A percentile compares a stretch with the other conserved stretches of the same genome.
These are phyloP conservation scores for Betula pendula DNA, from an alignment of 306 rosid species.

Conservation along the genomic window DNA sequence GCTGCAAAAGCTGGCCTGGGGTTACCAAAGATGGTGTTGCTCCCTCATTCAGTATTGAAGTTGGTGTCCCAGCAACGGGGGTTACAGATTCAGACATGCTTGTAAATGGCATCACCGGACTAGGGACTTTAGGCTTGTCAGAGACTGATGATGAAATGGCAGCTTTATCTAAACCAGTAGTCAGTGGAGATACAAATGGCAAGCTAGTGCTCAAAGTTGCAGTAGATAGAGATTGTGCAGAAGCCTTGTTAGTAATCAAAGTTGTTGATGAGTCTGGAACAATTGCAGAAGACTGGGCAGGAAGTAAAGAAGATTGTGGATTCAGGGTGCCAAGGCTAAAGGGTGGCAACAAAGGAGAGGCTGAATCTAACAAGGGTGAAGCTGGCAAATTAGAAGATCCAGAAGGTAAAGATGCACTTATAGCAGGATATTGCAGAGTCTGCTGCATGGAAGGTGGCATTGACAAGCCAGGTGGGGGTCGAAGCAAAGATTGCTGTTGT, in stretches of 20 bases:
- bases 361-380: conserved; percentile 17
- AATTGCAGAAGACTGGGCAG: conserved; percentile 26
- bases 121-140: conserved; percentile 21
- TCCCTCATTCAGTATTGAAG: conserved; percentile 27
- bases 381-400: conserved; percentile 16
- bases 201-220: conserved; percentile 9
- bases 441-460: conserved; percentile 24
- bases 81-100: conserved; percentile 21
- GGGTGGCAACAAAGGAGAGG: conserved; percentile 33
- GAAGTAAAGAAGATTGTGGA: conserved; percentile 22
- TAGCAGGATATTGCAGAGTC: conserved; percentile 20
- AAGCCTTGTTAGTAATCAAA: conserved; percentile 18
- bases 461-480: conserved; percentile 27
- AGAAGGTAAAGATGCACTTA: conserved; percentile 8
- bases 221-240: conserved; percentile 23
- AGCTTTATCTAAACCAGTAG: conserved; percentile 22
- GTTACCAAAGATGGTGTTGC: conserved; percentile 26
- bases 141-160: conserved; percentile 14
- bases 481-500: conserved; percentile 35
- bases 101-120: conserved; percentile 1
- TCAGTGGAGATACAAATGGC: conserved; percentile 22
- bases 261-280: conserved; percentile 29
- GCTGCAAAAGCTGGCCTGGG: conserved; percentile 35
- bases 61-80: conserved; percentile 8
- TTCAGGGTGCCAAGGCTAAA: conserved; percentile 16